Evolutionary conservation across 805 yeast species (phyloP), one percentile per base, ranked within the genome.

Genomic region (Saturnispora ahearnii): DNA sequence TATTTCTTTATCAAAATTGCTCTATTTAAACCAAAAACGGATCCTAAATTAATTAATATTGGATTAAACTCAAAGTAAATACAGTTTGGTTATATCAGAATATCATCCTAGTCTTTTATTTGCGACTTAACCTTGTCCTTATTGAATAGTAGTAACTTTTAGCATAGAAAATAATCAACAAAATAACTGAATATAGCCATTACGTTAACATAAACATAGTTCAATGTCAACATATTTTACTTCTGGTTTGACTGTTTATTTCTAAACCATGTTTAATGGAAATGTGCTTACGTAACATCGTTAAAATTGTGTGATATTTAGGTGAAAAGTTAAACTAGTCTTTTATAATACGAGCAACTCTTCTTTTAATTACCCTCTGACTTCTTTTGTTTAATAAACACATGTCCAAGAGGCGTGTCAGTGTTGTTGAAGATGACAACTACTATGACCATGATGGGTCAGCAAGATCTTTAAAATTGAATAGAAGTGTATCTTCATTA

Each of bases 321-420:
- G 6, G 29, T 26, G 29, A 36, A 36, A 36, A 36, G n/a, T 33
- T 15, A 13, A n/a, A 13, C 24, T 21, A 15, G 18, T 38, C 26
- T 38, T 24, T 24, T 12, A 11, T 10, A 7, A 13, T 29, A 38
- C 28, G 30, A 12, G 22, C 8, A 12, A 22, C 24, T n/a, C 9
- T 4, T 24, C 9, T 4, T 24, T n/a, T 12, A 11, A 26, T 12
- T n/a, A 26, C 30, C 15, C 10, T 24, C 22, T 10, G 9, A 38
- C 11, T n/a, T 6, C 9, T 26, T 26, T 26, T 5, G 9, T n/a
- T 9, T 31, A 15, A 5, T 6, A 11, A 8, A 11, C n/a, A 26
- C 22, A 46, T 46, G 49, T 46, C 50, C 9, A 47, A 47, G 33
- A 47, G 50, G 41, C 50, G 50, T 30, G 45, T 42, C 28, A 33